Conservation (phyloP, 2,329 filamentous ascomycete species). For the Claviceps pusilla region DNA sequence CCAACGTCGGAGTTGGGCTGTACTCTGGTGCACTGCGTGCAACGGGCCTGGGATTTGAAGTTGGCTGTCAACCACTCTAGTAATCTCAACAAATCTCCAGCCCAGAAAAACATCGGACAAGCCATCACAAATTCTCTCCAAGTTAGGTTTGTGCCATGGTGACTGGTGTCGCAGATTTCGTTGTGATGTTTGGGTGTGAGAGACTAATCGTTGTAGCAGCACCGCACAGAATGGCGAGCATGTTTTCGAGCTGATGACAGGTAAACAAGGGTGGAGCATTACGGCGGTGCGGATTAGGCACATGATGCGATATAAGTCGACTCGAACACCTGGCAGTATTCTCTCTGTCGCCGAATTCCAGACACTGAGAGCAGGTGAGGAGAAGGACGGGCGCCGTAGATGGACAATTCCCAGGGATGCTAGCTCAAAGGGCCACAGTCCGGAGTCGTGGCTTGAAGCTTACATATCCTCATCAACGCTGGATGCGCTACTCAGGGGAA, state of each 20-base stretch:
- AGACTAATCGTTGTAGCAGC: conserved; percentile 4
- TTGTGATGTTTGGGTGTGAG: no score
- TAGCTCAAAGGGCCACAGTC: background rate
- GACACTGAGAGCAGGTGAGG: conserved; percentile 4
- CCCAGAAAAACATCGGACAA: conserved; percentile 9
- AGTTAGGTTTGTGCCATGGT: conserved; percentile 12
- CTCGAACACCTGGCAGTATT: conserved; percentile 5
- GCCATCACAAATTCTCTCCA: conserved; percentile 11
- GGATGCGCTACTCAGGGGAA: conserved; percentile 12
- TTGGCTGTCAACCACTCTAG: conserved; percentile 9
- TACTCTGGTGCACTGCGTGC: conserved; percentile 17
- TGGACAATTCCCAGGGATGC: conserved; percentile 1
- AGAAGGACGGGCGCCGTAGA: background rate
- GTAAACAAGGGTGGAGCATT: conserved; percentile 6
- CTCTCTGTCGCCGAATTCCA: conserved; percentile 13
- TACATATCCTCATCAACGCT: conserved; percentile 12
- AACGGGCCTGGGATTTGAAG: conserved; percentile 19
- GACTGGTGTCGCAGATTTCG: background rate
- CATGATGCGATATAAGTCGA: conserved; percentile 10
- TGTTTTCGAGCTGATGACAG: conserved; percentile 7
- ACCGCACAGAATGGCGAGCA: conserved; percentile 7
- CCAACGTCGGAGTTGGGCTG: conserved; percentile 8
- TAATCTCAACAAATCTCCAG: conserved; percentile 5
- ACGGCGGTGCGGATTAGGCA: conserved; percentile 10
- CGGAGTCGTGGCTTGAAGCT: conserved; percentile 15